A percentile compares a stretch with the other conserved stretches of the same genome.
Evolutionary conservation across 2,329 filamentous ascomycete genomes (phyloP).

Genomic region (Colletotrichum horii): DNA sequence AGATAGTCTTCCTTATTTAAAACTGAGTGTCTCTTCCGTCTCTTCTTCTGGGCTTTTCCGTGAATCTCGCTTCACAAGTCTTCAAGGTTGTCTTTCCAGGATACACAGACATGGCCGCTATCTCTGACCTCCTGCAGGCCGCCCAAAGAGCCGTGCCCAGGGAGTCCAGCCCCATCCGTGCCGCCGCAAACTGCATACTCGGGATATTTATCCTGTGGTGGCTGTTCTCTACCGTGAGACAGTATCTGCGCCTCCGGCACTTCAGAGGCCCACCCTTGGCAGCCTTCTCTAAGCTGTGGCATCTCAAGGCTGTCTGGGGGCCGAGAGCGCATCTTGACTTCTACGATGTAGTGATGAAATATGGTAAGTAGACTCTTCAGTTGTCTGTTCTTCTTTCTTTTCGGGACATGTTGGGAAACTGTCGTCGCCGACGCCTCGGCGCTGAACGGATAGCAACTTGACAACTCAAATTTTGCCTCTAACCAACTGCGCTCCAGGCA

Average conservation of each 20-base stretch:
- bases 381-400: not conserved
- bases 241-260: constrained; percentile 42
- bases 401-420: not conserved
- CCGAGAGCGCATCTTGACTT: constrained; percentile 38
- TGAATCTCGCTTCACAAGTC: not conserved
- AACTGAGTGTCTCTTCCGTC: not conserved
- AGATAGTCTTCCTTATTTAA: not conserved
- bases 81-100: not conserved
- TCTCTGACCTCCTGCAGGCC: not conserved
- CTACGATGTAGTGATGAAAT: constrained; percentile 36
- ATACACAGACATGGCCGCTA: not conserved
- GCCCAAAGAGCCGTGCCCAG: not conserved
- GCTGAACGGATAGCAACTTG: not conserved
- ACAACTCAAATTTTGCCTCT: not conserved
- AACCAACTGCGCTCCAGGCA: constrained; percentile 6
- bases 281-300: constrained; percentile 44
- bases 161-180: not conserved
- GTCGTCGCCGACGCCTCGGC: not conserved
- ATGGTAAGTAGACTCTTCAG: constrained; percentile 30
- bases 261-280: constrained; percentile 43
- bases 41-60: not conserved
- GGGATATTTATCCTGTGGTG: constrained; percentile 11
- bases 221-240: constrained; percentile 23
- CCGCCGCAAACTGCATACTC: not conserved
- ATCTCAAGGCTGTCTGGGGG: constrained; percentile 33